phyloP scores from a whole-genome alignment of 192 early-diverging fungal genomes.

The Backusella mclennaniae region DNA sequence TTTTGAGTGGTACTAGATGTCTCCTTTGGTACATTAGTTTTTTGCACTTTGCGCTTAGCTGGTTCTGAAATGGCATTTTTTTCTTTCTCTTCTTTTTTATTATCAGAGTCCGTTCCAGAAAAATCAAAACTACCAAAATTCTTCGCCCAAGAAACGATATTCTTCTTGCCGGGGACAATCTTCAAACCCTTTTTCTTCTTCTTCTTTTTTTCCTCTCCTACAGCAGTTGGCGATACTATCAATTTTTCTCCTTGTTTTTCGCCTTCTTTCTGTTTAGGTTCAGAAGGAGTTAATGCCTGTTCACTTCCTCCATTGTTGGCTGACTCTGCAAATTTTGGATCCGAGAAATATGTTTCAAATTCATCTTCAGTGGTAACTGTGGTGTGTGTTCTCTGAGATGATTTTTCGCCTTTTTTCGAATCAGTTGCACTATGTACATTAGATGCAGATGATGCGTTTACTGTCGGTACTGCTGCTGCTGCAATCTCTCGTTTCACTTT shows the following conservation, averaged over 20 bases:
- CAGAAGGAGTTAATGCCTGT: not conserved
- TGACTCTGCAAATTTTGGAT: not conserved
- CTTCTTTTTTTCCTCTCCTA: conserved; percentile 11
- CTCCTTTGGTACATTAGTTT: not conserved
- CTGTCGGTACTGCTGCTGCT: not conserved
- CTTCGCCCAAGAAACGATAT: conserved; percentile 15
- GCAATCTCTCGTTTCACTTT: not conserved
- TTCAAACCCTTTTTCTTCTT: not conserved
- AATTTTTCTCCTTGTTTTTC: not conserved
- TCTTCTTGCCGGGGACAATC: not conserved
- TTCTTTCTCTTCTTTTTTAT: conserved; percentile 5
- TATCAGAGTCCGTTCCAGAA: not conserved
- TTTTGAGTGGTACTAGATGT: not conserved
- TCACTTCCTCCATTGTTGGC: not conserved
- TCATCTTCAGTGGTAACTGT: conserved; percentile 17
- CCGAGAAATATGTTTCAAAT: conserved; percentile 36
- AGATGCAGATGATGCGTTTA: not conserved
- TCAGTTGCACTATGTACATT: not conserved
- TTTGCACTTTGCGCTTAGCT: not conserved
- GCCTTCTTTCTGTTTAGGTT: not conserved
- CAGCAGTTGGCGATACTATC: not conserved
- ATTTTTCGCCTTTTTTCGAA: not conserved
- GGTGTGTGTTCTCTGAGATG: not conserved
- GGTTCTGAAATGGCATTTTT: not conserved
- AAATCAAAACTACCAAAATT: conserved; percentile 22